Evolutionary conservation across 176 grass and related monocot genomes (phyloP), one percentile per base, ranked within the genome.

Genomic region (Eremochloa ophiuroides): DNA sequence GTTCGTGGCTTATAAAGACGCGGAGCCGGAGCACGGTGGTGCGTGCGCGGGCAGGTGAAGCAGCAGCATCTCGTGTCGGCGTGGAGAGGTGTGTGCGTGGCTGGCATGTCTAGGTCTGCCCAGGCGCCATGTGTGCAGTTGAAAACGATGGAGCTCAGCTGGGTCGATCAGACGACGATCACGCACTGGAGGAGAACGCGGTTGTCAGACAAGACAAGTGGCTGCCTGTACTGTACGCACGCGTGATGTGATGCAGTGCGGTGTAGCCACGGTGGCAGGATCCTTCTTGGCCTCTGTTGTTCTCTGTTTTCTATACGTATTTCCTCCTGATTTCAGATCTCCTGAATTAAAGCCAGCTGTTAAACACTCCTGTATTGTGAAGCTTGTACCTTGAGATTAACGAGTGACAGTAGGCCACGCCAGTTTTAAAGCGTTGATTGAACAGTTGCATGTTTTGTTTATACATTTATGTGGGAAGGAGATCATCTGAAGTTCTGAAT

Each of bases 201-300:
- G 28, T 1, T 70, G 77, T 60, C 27, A 37, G 25, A 71, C n/a
- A 37, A 1, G 18, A 72, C 20, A 70, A 74, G 41, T 88, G 28
- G 73, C 46, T 64, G 46, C 14, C 46, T 17, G 42, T 12, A 20
- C 0, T 53, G 48, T 7, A 10, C 51, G 35, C 35, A 5, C 4
- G 29, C 73, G 56, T 60, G n/a, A 27, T 27, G 23, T 27, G 56
- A 25, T 9, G 72, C 35, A 56, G n/a, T n/a, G n/a, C n/a, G n/a
- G 71, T 20, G 28, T 16, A 59, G 43, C 60, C n/a, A 84, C 66
- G 15, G 38, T 11, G 74, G 61, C 47, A 65, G 61, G 46, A 89
- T 80, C 67, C 15, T 66, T 78, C 73, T 72, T 77, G 78, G 61
- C 76, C 62, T 71, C 25, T n/a, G n/a, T n/a, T 42, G 55, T 61